Base-by-base conservation (phyloP, 2,329 filamentous ascomycete genomes). In the Fusarium euwallaceae region DNA sequence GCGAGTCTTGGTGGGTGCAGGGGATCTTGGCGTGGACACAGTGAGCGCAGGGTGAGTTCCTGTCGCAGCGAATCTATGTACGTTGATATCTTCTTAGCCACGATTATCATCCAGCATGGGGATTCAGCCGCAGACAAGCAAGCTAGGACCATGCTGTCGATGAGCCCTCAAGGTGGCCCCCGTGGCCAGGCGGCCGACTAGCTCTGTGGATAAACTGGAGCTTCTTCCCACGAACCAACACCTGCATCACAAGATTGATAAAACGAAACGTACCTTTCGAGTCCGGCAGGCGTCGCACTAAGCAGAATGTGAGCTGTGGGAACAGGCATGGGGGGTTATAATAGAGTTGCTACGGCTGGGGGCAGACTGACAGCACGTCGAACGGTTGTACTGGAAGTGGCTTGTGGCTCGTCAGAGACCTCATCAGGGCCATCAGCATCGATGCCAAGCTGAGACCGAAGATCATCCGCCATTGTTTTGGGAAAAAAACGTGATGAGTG, bases 1-100 rank as follows among this genome's bases (percentile, higher is more conserved):
- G 78, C 53, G 72, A 68, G 43, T 80, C 80, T 9, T 77, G 74
- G 55, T 84, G 81, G 22, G 79, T 81, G 48, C 82, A 84, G n/a
- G 80, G 76, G 20, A 84, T 82, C 71, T 82, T 82, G 67, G 81
- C 81, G 58, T 82, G 79, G 2, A 80, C 48, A 55, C 82, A 84
- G 62, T 83, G 82, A 39, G 82, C 80, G 39, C 82, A 84, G 2
- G 82, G 82, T 3, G 74, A 79, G 60, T 83, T 80, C 67, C 82
- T 81, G 70, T 83, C 82, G 72, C 82, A 84, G 12, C 82, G 82
- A 58, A 83, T 82, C 80, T 82, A 69, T 64, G 36, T 36, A 68
- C 16, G 45, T 36, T 45, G 32, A 61, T 66, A 64, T 61, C 29
- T 59, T 66, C 41, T 65, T 68, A 67, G 53, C 43, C 66, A 70